A percentile compares a stretch with the other conserved stretches of the same genome.
Evolutionary conservation across 352 stramenopile genomes (phyloP).

Genomic region (Detonula confervacea): DNA sequence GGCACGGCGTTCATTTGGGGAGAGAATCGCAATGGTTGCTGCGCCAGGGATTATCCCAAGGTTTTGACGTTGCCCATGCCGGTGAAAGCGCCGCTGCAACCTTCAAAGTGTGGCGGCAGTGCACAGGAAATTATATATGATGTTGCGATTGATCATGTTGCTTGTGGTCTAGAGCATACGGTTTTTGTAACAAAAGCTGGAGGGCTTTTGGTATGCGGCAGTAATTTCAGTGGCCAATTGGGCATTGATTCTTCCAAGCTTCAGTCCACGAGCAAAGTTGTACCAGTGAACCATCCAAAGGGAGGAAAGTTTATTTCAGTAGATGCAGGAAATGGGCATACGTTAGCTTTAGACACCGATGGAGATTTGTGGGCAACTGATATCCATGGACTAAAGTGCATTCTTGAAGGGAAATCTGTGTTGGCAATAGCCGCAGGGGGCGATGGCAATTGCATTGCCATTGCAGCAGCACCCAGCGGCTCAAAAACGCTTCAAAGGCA

Average conservation of each 20-base stretch:
- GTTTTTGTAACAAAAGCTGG: conserved; percentile 64
- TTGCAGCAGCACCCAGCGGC: conserved; percentile 32
- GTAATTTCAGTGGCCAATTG: conserved; percentile 66
- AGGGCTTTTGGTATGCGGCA: conserved; percentile 69
- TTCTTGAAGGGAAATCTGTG: conserved; percentile 47
- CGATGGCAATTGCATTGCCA: conserved; percentile 51
- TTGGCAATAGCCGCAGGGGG: conserved; percentile 63
- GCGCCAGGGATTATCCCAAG: conserved; percentile 64
- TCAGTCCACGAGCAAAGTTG: conserved; percentile 6
- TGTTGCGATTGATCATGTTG: conserved; percentile 66
- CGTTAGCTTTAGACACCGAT: conserved; percentile 66
- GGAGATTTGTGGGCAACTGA: conserved; percentile 67
- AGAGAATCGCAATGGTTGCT: conserved; percentile 61
- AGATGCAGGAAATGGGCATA: conserved; percentile 60
- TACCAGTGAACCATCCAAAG: conserved; percentile 40
- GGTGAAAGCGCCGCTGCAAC: conserved; percentile 36
- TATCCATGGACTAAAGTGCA: conserved; percentile 28
- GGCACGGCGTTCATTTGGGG: conserved; percentile 75
- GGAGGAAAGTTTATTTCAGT: conserved; percentile 56
- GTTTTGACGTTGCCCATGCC: conserved; percentile 59
- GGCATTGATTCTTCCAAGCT: conserved; percentile 35
- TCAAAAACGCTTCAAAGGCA: conserved; percentile 16
- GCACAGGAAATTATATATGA: conserved; percentile 56
- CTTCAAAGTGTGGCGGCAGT: conserved; percentile 11
- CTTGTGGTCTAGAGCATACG: conserved; percentile 68